Conservation (phyloP, 2,329 filamentous ascomycete species). For the Pseudopithomyces chartarum region DNA sequence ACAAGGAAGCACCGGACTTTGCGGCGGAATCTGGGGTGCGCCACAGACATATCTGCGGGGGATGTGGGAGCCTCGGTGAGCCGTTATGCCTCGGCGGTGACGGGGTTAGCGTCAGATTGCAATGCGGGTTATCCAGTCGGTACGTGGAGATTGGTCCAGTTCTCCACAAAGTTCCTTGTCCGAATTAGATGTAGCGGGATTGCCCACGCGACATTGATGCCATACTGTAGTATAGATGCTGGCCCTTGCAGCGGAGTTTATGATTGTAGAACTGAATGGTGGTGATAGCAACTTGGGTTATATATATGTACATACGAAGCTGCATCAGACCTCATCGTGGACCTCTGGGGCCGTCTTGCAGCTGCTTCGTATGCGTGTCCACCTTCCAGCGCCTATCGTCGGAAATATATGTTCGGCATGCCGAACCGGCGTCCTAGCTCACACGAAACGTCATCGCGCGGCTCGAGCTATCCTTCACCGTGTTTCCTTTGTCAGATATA, state of each 20-base stretch:
- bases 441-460: no score
- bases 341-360: neutral
- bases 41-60: conserved; percentile 3
- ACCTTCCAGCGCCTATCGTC: neutral
- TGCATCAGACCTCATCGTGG: no score
- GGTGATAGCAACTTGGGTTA: no score
- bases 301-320: neutral
- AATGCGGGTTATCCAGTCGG: neutral
- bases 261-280: no score
- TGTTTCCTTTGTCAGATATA: no score
- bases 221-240: neutral
- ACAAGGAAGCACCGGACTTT: neutral
- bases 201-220: neutral
- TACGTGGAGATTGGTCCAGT: no score
- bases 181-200: neutral
- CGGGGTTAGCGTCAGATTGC: neutral
- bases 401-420: neutral
- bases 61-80: conserved; percentile 3
- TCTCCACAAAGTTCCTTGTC: neutral
- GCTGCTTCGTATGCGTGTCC: neutral
- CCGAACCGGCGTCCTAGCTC: neutral
- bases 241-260: neutral
- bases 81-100: conserved; percentile 5
- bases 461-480: no score
- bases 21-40: neutral